Evolutionary conservation across 2,329 filamentous ascomycete species (phyloP), one percentile per base, ranked within the genome.

Genomic region (Talaromyces sp.): DNA sequence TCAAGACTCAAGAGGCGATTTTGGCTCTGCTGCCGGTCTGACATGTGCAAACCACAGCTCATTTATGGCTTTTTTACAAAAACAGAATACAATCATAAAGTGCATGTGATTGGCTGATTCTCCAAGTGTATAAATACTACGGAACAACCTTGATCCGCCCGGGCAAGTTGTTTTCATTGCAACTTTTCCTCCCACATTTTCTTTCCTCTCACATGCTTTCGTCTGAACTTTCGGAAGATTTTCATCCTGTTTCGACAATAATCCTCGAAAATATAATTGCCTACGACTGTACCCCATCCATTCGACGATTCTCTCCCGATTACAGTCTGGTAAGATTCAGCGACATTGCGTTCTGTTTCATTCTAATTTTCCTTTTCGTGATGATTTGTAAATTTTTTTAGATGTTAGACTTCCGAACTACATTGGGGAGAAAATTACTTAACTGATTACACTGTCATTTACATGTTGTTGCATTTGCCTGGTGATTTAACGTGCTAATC

Each of bases 381-480:
- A 77, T 78, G 76, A 79, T 68, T 67, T 69, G 64, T 67, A 70
- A 65, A 69, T 75, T 70, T 72, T 68, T 74, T 73, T 75, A 77
- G 76, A 78, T 79, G 77, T 79, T 79, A 79, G 77, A 79, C 76
- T 79, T 75, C 76, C 73, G 74, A 78, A 72, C 68, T 67, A 71
- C 64, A 59, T 75, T 77, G 75, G 70, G 74, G 75, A 77, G 66
- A 77, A 69, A 65, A 67, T 68, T 70, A 71, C 63, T 65, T 26
- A 35, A 17, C 26, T 53, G 27, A 43, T 43, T 57, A 35, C 10
- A n/a, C 29, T 41, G n/a, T 10, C 14, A 35, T 26, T 24, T 17
- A 31, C 3, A 7, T 54, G 11, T 5, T 43, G 38, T 27, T 38
- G 12, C 31, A 17, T 24, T 17, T 3, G 21, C 17, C 26, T 38